Conservation (phyloP, 164 flowering plant species). For the Annona squamosa region DNA sequence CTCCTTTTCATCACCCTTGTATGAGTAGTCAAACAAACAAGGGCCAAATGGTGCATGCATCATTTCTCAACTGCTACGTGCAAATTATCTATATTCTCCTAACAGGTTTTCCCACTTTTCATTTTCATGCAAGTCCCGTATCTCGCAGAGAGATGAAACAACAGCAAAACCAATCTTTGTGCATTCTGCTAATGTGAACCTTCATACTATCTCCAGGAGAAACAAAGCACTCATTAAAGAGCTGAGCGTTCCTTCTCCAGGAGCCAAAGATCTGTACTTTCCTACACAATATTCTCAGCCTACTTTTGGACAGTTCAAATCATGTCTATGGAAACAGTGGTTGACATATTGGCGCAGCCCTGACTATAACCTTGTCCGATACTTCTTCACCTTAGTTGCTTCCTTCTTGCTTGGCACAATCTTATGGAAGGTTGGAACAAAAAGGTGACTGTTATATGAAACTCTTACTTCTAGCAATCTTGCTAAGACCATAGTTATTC, state of each 20-base stretch:
- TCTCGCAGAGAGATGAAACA: background rate
- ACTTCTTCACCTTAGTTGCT: slow-evolving; percentile 57
- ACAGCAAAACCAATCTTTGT: background rate
- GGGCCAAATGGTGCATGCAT: background rate
- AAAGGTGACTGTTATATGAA: slow-evolving; percentile 24
- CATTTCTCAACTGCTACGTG: background rate
- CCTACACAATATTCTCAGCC: slow-evolving; percentile 62
- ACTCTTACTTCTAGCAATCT: background rate
- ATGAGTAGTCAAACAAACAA: background rate
- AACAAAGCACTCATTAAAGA: slow-evolving; percentile 70
- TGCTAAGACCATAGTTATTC: background rate
- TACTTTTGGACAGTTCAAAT: slow-evolving; percentile 70
- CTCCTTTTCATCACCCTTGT: background rate
- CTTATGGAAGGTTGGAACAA: slow-evolving; percentile 73
- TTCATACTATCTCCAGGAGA: slow-evolving; percentile 32
- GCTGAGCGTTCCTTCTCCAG: slow-evolving; percentile 61
- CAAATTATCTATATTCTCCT: background rate
- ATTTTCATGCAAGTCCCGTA: too few relatives aligned
- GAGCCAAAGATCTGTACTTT: slow-evolving; percentile 72
- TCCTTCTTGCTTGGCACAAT: slow-evolving; percentile 74
- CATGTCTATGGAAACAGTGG: slow-evolving; percentile 95
- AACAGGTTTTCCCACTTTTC: too few relatives aligned
- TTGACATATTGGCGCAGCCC: slow-evolving; percentile 98
- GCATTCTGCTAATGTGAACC: background rate
- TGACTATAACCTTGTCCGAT: slow-evolving; percentile 76